These are phyloP conservation scores for Gillenia trifoliata DNA, from an alignment of 306 rosid species.

Conservation along the genomic window DNA sequence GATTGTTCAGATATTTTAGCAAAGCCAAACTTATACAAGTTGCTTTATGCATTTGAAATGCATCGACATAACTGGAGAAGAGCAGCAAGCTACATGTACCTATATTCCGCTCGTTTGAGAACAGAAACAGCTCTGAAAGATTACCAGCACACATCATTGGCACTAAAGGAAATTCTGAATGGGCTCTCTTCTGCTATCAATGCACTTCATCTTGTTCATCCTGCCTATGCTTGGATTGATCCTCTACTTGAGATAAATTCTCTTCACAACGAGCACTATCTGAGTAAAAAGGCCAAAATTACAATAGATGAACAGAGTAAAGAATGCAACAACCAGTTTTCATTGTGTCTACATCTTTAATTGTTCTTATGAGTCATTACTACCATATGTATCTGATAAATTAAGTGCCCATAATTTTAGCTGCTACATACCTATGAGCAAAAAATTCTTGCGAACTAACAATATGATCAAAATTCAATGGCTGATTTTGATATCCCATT, in stretches of 20 bases:
- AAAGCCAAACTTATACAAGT: conserved; percentile 84
- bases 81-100: conserved; percentile 79
- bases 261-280: conserved; percentile 49
- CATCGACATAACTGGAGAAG: conserved; percentile 85
- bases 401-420: background rate
- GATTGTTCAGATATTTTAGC: conserved; percentile 82
- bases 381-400: conserved; percentile 2
- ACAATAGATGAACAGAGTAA: conserved; percentile 56
- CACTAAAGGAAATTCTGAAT: conserved; percentile 72
- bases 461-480: background rate
- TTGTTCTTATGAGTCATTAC: conserved; percentile 9
- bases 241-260: conserved; percentile 46
- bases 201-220: conserved; percentile 85
- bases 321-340: conserved; percentile 22
- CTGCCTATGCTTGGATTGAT: conserved; percentile 84
- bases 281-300: conserved; percentile 69
- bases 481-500: background rate
- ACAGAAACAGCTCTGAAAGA: conserved; percentile 57
- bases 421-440: background rate
- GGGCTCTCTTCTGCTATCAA: conserved; percentile 84
- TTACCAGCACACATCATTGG: conserved; percentile 43
- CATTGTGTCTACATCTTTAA: conserved; percentile 8
- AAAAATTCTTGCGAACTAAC: background rate
- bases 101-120: conserved; percentile 74
- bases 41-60: conserved; percentile 89